These are phyloP conservation scores for Candida sanyaensis DNA, from an alignment of 1,139 yeast genomes.

Conservation along the genomic window DNA sequence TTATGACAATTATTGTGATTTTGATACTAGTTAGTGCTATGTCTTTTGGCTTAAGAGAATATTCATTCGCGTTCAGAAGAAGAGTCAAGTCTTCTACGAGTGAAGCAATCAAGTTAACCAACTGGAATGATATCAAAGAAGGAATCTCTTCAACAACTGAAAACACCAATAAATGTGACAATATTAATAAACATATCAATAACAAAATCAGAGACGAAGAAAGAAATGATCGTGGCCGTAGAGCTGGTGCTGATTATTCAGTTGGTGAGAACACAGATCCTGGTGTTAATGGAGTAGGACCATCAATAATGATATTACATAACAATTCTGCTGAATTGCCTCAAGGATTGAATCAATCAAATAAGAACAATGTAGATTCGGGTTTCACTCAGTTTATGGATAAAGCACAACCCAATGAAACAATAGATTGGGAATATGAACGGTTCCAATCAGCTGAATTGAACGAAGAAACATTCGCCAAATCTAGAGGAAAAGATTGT, in stretches of 20 bases:
- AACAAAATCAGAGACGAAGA: neutral
- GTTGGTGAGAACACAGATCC: neutral
- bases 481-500: conserved; percentile 3
- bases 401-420: neutral
- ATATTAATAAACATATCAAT: conserved; percentile 6
- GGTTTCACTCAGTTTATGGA: conserved; percentile 11
- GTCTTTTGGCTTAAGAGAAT: conserved; percentile 30
- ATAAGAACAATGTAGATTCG: conserved; percentile 1
- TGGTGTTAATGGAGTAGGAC: neutral
- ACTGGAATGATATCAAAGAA: conserved; percentile 10
- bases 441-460: neutral
- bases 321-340: neutral
- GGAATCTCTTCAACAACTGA: neutral
- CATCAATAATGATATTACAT: neutral
- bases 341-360: neutral
- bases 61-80: conserved; percentile 18
- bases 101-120: conserved; percentile 8
- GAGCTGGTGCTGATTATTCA: too few species aligned
- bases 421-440: neutral
- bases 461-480: neutral
- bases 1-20: conserved; percentile 24
- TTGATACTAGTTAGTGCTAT: conserved; percentile 24
- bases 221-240: too few species aligned
- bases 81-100: conserved; percentile 12
- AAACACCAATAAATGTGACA: neutral